Evolutionary conservation across 371 early-diverging fungal species (phyloP).

Genomic region (Saksenaea vasiformis): DNA sequence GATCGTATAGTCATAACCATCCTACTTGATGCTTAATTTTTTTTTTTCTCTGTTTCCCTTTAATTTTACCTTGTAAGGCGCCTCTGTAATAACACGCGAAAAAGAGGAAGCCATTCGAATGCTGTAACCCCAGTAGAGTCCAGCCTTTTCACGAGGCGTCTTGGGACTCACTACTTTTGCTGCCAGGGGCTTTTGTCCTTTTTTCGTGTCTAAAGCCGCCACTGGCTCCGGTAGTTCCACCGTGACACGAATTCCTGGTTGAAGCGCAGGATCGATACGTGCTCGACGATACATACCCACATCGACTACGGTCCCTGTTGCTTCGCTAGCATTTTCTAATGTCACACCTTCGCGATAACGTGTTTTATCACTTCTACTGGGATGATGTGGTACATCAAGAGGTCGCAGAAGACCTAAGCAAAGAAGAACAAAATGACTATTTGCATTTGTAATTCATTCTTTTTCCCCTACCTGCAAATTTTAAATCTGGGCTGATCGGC

Average conservation of each 20-base stretch:
- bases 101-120: slow-evolving; percentile 67
- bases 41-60: background rate
- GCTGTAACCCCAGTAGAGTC: slow-evolving; percentile 80
- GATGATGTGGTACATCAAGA: slow-evolving; percentile 75
- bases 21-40: slow-evolving; percentile 23
- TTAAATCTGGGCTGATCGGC: slow-evolving; percentile 72
- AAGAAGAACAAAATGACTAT: background rate
- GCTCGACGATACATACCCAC: slow-evolving; percentile 64
- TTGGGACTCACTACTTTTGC: slow-evolving; percentile 70
- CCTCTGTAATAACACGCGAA: slow-evolving; percentile 64
- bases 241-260: slow-evolving; percentile 71
- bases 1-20: slow-evolving; percentile 71
- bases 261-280: slow-evolving; percentile 55
- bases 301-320: slow-evolving; percentile 61
- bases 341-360: slow-evolving; percentile 72
- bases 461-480: slow-evolving; percentile 53
- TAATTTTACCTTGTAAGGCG: slow-evolving; percentile 53
- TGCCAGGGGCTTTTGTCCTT: slow-evolving; percentile 52
- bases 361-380: slow-evolving; percentile 59
- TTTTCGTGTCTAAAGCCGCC: slow-evolving; percentile 37
- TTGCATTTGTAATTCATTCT: background rate
- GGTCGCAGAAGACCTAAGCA: slow-evolving; percentile 66
- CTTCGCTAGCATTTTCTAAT: slow-evolving; percentile 45
- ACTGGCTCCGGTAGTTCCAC: slow-evolving; percentile 60
- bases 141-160: slow-evolving; percentile 61